These are phyloP conservation scores for Aspergillus piperis DNA, from an alignment of 2,329 filamentous ascomycete genomes.

Conservation along the genomic window DNA sequence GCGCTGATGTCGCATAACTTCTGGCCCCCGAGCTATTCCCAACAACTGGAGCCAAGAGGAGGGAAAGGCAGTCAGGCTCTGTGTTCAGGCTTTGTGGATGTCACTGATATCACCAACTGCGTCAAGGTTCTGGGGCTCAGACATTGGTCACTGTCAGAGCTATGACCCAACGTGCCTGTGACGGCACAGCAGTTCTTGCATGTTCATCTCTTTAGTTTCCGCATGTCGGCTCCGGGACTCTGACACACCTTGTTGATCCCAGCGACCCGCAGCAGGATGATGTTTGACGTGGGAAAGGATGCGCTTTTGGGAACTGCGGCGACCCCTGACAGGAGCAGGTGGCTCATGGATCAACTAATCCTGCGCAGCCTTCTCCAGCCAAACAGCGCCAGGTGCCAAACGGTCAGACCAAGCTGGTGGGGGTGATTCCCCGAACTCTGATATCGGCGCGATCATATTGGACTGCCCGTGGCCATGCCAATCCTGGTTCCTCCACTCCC, in stretches of 20 bases:
- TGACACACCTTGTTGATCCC: slow-evolving; percentile 16
- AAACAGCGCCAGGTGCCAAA: slow-evolving; percentile 11
- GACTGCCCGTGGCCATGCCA: slow-evolving; percentile 6
- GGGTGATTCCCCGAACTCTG: slow-evolving; percentile 9
- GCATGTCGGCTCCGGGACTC: slow-evolving; percentile 5
- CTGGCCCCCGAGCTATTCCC: neutral
- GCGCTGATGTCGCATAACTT: neutral
- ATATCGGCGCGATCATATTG: slow-evolving; percentile 20
- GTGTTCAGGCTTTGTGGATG: neutral
- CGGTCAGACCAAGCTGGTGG: slow-evolving; percentile 6
- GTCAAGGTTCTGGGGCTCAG: slow-evolving; percentile 20
- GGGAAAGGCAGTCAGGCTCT: neutral
- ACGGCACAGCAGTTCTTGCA: slow-evolving; percentile 27
- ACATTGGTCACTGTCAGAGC: slow-evolving; percentile 20
- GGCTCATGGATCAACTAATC: slow-evolving; percentile 17
- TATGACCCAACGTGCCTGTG: slow-evolving; percentile 19
- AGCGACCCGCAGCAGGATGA: slow-evolving; percentile 10
- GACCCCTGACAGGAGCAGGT: slow-evolving; percentile 20
- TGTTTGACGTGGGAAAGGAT: slow-evolving; percentile 18
- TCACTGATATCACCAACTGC: slow-evolving; percentile 32
- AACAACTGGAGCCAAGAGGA: neutral
- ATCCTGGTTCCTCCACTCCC: slow-evolving; percentile 11
- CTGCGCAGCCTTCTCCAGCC: slow-evolving; percentile 10
- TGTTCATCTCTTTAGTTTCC: slow-evolving; percentile 17
- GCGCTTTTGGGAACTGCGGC: slow-evolving; percentile 18